Conservation (phyloP, 768 basidiomycete species). For the Tylopilus subfusipes region DNA sequence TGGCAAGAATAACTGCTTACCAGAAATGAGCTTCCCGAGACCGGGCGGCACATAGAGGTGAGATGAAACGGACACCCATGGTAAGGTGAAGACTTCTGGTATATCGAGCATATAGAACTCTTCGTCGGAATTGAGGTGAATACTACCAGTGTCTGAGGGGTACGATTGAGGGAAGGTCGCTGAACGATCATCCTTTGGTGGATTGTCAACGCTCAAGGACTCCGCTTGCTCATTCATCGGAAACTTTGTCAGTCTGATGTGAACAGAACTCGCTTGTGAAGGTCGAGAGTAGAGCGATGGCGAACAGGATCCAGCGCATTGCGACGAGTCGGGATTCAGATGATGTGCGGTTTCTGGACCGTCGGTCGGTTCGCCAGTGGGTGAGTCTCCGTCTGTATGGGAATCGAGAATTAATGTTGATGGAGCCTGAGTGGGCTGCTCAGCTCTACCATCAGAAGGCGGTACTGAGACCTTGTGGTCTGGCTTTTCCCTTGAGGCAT, state of each 20-base stretch:
- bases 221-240: neutral
- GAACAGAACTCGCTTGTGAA: neutral
- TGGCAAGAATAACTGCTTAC: constrained; percentile 20
- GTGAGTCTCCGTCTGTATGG: neutral
- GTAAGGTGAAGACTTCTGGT: constrained; percentile 31
- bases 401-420: neutral
- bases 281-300: neutral
- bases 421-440: neutral
- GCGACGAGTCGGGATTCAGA: neutral
- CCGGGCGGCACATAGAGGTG: constrained; percentile 35
- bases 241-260: neutral
- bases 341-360: neutral
- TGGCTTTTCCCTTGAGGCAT: neutral
- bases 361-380: neutral
- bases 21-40: constrained; percentile 33
- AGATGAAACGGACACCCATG: constrained; percentile 31
- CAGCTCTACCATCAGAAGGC: neutral
- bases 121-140: constrained; percentile 3
- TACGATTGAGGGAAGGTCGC: neutral
- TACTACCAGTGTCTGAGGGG: neutral
- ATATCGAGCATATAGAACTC: constrained; percentile 36
- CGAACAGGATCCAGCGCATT: neutral
- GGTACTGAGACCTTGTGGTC: neutral
- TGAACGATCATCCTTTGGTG: neutral
- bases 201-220: neutral